Percentiles rank a stretch among this genome's conserved stretches.
phyloP scores from a whole-genome alignment of 2,329 filamentous ascomycete genomes.

The Clarireedia hainanense region DNA sequence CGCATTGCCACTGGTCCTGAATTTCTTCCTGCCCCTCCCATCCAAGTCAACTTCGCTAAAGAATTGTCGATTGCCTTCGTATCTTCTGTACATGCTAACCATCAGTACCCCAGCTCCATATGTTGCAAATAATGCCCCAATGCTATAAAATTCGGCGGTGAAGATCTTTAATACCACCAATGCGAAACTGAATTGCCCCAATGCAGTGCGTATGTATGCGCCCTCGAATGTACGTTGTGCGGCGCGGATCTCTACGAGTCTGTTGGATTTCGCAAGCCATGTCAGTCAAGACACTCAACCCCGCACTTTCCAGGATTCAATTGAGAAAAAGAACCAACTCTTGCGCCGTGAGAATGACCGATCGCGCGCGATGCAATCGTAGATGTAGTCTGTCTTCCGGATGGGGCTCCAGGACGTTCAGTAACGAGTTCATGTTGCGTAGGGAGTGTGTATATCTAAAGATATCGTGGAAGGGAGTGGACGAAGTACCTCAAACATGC shows the following conservation, averaged over 20 bases:
- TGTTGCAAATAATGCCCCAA: slow-evolving; percentile 89
- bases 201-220: slow-evolving; percentile 88
- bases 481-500: slow-evolving; percentile 23
- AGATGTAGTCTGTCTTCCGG: slow-evolving; percentile 69
- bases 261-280: slow-evolving; percentile 10
- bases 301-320: not conserved
- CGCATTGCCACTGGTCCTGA: slow-evolving; percentile 57
- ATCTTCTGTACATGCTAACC: slow-evolving; percentile 76
- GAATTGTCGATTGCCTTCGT: slow-evolving; percentile 91
- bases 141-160: slow-evolving; percentile 90
- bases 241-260: slow-evolving; percentile 85
- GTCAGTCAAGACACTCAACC: not conserved
- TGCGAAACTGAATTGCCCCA: slow-evolving; percentile 91
- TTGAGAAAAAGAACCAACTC: slow-evolving; percentile 38
- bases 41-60: slow-evolving; percentile 48
- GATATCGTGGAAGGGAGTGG: not conserved
- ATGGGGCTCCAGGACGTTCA: slow-evolving; percentile 42
- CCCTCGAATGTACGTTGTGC: slow-evolving; percentile 96
- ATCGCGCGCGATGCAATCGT: slow-evolving; percentile 75
- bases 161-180: slow-evolving; percentile 95
- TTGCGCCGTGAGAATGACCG: slow-evolving; percentile 69
- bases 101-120: slow-evolving; percentile 81
- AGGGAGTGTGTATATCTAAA: not conserved
- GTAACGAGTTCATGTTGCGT: slow-evolving; percentile 8
- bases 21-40: slow-evolving; percentile 43